Percentiles rank a stretch among this genome's conserved stretches.
Evolutionary conservation across 176 grass and related monocot genomes (phyloP).

Genomic region (Cymbopogon citratus): DNA sequence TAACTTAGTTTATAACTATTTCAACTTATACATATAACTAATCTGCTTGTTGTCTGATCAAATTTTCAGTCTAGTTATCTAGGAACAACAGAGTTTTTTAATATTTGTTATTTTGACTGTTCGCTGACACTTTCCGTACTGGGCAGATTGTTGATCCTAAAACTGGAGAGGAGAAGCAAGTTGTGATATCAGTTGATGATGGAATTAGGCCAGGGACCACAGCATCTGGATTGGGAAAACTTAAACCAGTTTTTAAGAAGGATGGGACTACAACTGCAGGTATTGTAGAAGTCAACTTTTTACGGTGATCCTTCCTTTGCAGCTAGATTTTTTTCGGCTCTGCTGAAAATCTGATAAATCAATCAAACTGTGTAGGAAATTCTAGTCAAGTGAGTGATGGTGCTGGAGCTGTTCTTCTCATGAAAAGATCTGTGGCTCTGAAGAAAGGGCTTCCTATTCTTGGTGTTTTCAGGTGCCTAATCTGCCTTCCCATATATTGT

Average conservation of each 20-base stretch:
- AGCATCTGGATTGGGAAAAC: slow-evolving; percentile 58
- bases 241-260: slow-evolving; percentile 92
- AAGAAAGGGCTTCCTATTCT: slow-evolving; percentile 79
- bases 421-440: slow-evolving; percentile 83
- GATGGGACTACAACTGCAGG: slow-evolving; percentile 96
- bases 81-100: background rate
- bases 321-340: background rate
- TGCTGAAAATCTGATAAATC: background rate
- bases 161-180: slow-evolving; percentile 82
- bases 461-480: slow-evolving; percentile 83
- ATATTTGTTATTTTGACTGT: background rate
- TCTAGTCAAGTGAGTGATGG: slow-evolving; percentile 99
- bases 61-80: background rate
- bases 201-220: slow-evolving; percentile 84
- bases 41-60: background rate
- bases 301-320: background rate
- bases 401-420: slow-evolving; percentile 98
- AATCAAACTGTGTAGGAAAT: slow-evolving; percentile 58
- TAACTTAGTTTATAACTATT: background rate
- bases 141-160: slow-evolving; percentile 81
- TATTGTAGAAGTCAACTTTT: slow-evolving; percentile 11
- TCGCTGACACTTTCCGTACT: background rate
- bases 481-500: background rate
- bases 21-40: background rate
- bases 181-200: slow-evolving; percentile 91